phyloP scores from a whole-genome alignment of 2,329 filamentous ascomycete species.

The Coniosporium tulheliwenetii region DNA sequence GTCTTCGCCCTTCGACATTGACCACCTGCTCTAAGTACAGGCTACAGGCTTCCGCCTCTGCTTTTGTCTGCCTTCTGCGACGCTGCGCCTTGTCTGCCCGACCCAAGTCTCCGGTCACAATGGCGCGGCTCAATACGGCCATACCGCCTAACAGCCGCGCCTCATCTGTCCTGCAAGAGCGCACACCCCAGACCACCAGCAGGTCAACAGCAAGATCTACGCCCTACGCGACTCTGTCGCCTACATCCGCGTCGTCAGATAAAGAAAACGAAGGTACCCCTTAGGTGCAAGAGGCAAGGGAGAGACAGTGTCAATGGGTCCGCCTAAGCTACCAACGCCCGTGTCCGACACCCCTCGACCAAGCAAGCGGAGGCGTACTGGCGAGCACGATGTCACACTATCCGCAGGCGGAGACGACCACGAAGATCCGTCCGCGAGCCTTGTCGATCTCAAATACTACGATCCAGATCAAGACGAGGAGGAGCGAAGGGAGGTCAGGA shows the following conservation, averaged over 20 bases:
- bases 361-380: conserved; percentile 30
- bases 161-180: not conserved
- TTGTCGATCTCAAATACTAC: conserved; percentile 33
- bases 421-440: not conserved
- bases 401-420: conserved; percentile 2
- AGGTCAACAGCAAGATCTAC: conserved; percentile 1
- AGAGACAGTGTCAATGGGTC: conserved; percentile 23
- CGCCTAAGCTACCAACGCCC: conserved; percentile 21
- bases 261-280: conserved; percentile 26
- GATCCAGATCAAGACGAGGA: conserved; percentile 71
- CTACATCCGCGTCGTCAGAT: conserved; percentile 18
- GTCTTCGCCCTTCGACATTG: no score
- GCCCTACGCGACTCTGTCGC: conserved; percentile 2
- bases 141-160: not conserved
- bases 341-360: conserved; percentile 16
- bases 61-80: no score
- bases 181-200: conserved; percentile 1
- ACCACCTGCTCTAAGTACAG: no score
- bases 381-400: conserved; percentile 18
- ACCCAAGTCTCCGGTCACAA: not conserved
- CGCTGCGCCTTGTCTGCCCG: no score
- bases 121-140: conserved; percentile 2
- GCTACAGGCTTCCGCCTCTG: no score
- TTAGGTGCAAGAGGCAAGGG: conserved; percentile 22
- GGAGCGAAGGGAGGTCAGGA: conserved; percentile 56